phyloP scores from a whole-genome alignment of 805 yeast species.

The Teunomyces funiuensis region DNA sequence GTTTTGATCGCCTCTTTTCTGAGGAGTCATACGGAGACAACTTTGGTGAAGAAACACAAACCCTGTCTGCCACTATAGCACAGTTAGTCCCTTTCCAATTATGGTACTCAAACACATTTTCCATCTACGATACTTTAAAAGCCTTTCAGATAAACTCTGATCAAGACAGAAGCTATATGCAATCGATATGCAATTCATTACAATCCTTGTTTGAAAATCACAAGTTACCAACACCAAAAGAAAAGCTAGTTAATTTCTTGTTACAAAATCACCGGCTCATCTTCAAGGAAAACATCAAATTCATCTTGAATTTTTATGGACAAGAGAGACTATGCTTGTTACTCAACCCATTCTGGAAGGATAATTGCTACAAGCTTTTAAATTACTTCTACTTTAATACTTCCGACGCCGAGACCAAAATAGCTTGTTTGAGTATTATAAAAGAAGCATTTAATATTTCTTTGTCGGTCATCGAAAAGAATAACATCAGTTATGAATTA shows the following conservation, averaged over 20 bases:
- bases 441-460: slow-evolving; percentile 39
- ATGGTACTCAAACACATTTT: slow-evolving; percentile 40
- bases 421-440: slow-evolving; percentile 33
- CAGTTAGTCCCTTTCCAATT: slow-evolving; percentile 29
- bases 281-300: slow-evolving; percentile 36
- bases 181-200: slow-evolving; percentile 34
- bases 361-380: slow-evolving; percentile 44
- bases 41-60: slow-evolving; percentile 6
- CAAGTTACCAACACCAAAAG: slow-evolving; percentile 43
- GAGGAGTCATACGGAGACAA: slow-evolving; percentile 20
- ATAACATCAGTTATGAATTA: slow-evolving; percentile 30
- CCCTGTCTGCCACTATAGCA: neutral
- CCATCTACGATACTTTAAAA: slow-evolving; percentile 42
- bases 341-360: slow-evolving; percentile 51
- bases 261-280: slow-evolving; percentile 36
- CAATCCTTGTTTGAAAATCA: slow-evolving; percentile 29
- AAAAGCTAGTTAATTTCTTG: slow-evolving; percentile 42
- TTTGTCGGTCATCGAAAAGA: slow-evolving; percentile 25
- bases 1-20: slow-evolving; percentile 40
- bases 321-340: slow-evolving; percentile 55
- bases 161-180: slow-evolving; percentile 32
- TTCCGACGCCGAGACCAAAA: slow-evolving; percentile 23
- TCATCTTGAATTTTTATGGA: slow-evolving; percentile 48
- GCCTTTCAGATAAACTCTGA: slow-evolving; percentile 22
- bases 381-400: slow-evolving; percentile 41